phyloP scores from a whole-genome alignment of 148 eudicot genomes.

The Rhododendron mucronatum region DNA sequence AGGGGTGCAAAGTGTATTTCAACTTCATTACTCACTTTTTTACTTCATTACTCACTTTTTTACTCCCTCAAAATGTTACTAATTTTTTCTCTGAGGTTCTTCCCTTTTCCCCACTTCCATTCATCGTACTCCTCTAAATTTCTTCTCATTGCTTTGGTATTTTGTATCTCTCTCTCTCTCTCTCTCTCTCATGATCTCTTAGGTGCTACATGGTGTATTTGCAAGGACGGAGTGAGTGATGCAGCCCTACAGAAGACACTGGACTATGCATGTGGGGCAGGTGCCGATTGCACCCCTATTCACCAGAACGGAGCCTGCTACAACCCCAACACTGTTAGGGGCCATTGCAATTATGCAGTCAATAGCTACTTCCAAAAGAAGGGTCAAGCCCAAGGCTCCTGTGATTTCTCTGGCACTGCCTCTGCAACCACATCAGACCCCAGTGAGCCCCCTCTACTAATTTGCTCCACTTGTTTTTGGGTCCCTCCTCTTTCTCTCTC shows the following conservation, averaged over 20 bases:
- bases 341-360: constrained; percentile 76
- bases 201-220: constrained; percentile 72
- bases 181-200: neutral
- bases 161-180: neutral
- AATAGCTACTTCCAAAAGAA: constrained; percentile 79
- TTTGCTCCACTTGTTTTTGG: neutral
- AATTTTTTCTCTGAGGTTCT: neutral
- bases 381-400: constrained; percentile 45
- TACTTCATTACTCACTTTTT: too few species aligned
- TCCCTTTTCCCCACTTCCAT: neutral
- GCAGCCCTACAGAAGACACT: constrained; percentile 49
- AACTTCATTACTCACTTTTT: neutral
- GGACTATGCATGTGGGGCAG: constrained; percentile 89
- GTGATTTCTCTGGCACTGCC: constrained; percentile 73
- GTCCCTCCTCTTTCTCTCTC: neutral
- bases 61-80: neutral
- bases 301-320: constrained; percentile 57
- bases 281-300: constrained; percentile 71
- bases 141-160: neutral
- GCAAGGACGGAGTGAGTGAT: constrained; percentile 56
- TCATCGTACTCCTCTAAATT: neutral
- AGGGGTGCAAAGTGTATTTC: neutral
- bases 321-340: constrained; percentile 52
- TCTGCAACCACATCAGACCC: constrained; percentile 48
- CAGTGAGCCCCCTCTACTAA: constrained; percentile 34